These are phyloP conservation scores for Chalciporus chontae DNA, from an alignment of 768 basidiomycete species.

Conservation along the genomic window DNA sequence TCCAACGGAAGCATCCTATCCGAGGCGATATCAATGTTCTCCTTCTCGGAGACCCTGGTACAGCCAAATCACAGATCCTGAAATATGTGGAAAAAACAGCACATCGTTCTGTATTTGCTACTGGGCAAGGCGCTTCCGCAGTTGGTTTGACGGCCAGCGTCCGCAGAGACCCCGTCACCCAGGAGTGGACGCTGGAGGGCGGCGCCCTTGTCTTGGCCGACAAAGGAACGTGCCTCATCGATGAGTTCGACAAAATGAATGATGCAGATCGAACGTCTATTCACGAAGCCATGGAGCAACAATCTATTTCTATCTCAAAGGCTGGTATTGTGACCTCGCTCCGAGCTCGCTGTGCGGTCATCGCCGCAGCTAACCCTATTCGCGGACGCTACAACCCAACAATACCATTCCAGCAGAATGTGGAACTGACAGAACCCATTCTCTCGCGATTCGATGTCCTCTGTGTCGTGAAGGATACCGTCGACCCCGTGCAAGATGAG, in stretches of 20 bases:
- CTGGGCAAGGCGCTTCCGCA: constrained; percentile 96
- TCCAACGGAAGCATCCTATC: constrained; percentile 93
- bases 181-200: constrained; percentile 98
- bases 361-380: constrained; percentile 97
- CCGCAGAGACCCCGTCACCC: constrained; percentile 95
- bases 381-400: constrained; percentile 98
- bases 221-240: constrained; percentile 95
- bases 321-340: constrained; percentile 98
- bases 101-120: constrained; percentile 95
- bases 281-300: constrained; percentile 99
- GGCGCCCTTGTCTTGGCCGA: constrained; percentile 98
- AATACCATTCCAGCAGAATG: constrained; percentile 97
- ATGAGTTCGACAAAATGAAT: constrained; percentile 99
- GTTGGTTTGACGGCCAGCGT: constrained; percentile 99
- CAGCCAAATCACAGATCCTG: constrained; percentile 97
- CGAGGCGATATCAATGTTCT: constrained; percentile 98
- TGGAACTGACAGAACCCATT: constrained; percentile 97
- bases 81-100: constrained; percentile 99
- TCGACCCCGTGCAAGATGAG: constrained; percentile 96
- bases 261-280: constrained; percentile 97
- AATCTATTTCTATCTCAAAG: constrained; percentile 98
- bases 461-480: constrained; percentile 96
- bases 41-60: constrained; percentile 95
- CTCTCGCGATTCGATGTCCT: constrained; percentile 96
- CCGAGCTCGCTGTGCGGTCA: constrained; percentile 95